Evolutionary conservation across 352 stramenopile genomes (phyloP), one percentile per base, ranked within the genome.

Genomic region (Thalassiosira gravida): DNA sequence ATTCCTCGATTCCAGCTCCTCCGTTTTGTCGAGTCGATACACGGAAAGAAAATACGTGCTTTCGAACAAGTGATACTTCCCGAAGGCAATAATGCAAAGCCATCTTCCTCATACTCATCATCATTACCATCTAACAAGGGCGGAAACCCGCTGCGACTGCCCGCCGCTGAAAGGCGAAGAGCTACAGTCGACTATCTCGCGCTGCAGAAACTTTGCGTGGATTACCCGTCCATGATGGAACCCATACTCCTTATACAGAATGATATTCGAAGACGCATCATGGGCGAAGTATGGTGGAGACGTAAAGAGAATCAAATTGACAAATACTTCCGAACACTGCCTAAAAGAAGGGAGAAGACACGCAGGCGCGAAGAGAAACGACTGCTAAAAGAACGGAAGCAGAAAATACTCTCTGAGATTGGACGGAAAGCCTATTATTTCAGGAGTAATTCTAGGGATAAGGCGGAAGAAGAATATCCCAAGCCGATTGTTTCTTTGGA

Each of bases 241-340:
- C 75, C 75, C 5, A 73, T 73, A 9, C 61, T 79, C 32, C 35
- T 67, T n/a, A 53, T 83, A 13, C 75, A 83, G 25, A 75, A 27
- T 5, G 61, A 27, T 9, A 46, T 84, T 24, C 69, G 76, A 30
- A 57, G 76, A 20, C 76, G 68, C 39, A 59, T 84, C 49, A 55
- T 84, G 56, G 76, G 76, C 32, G 67, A 84, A 39, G 52, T 47
- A 46, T 84, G 72, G 67, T 84, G 76, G 76, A 52, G 37, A 24
- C 50, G 59, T 18, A 70, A 74, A 37, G 42, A 75, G 55, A 47
- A 37, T 20, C 20, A 65, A 39, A 63, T 78, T 24, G 69, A 78
- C 20, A 70, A 67, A 32, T 30, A 59, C 32, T 55, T 74, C 65
- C 52, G 44, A 16, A 47, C 53, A 30, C 39, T 70, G 24, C 25